A percentile compares a stretch with the other conserved stretches of the same genome.
Evolutionary conservation across 2,329 filamentous ascomycete genomes (phyloP).

Genomic region (Sporothrix protearum): DNA sequence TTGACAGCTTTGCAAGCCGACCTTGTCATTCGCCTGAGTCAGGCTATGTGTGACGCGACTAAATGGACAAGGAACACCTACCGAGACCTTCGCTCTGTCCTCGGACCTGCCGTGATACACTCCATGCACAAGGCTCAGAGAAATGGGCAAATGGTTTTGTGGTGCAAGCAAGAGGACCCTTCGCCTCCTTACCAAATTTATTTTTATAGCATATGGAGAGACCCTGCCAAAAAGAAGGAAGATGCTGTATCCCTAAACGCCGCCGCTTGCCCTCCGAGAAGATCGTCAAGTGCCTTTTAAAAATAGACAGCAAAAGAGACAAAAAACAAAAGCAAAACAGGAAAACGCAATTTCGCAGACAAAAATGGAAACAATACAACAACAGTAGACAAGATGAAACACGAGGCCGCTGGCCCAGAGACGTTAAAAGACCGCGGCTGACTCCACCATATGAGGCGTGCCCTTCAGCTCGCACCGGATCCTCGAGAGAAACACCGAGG

Average conservation of each 20-base stretch:
- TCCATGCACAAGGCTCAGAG: background rate
- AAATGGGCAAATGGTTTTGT: background rate
- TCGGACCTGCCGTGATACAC: background rate
- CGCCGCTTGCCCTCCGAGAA: slow-evolving; percentile 4
- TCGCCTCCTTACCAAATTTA: background rate
- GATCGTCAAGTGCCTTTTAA: background rate
- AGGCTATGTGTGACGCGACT: background rate
- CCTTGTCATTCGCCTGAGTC: background rate
- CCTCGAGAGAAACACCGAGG: background rate
- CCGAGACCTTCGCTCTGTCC: background rate
- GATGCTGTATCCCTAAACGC: background rate
- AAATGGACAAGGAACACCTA: background rate
- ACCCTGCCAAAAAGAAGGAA: background rate
- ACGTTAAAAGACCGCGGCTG: background rate
- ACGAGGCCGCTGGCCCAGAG: background rate
- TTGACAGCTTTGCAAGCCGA: background rate
- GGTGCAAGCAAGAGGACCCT: background rate
- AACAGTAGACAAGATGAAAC: background rate
- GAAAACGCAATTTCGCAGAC: background rate
- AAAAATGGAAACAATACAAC: background rate
- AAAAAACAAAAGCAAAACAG: background rate
- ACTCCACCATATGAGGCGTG: background rate
- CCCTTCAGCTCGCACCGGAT: background rate
- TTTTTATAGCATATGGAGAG: background rate
- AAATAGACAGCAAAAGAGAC: background rate